Evolutionary conservation across 441 rosid species (phyloP).

Genomic region (Cnidoscolus chayamansa): DNA sequence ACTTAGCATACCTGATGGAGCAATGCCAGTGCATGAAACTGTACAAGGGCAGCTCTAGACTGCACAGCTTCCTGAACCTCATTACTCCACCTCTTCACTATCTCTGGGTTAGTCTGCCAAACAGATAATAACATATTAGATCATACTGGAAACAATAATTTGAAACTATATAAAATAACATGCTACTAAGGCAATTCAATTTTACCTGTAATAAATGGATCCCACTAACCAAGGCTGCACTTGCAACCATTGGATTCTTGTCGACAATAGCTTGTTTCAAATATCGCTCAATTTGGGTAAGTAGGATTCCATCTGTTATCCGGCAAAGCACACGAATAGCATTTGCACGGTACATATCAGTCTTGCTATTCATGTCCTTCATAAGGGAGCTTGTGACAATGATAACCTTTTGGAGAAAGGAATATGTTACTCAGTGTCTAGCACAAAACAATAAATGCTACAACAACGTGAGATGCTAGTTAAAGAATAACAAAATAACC

Average conservation of each 20-base stretch:
- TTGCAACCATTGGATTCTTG: conserved; percentile 96
- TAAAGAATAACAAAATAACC: conserved; percentile 43
- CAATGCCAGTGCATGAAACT: conserved; percentile 93
- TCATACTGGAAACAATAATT: not conserved
- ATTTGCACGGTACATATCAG: conserved; percentile 96
- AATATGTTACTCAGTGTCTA: conserved; percentile 21
- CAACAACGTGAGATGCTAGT: conserved; percentile 12
- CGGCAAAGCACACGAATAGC: conserved; percentile 96
- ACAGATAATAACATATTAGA: conserved; percentile 15
- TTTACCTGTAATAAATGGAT: conserved; percentile 91
- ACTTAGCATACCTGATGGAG: conserved; percentile 69
- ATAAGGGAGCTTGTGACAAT: conserved; percentile 97
- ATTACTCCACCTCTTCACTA: conserved; percentile 98
- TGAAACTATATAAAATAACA: not conserved
- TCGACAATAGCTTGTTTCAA: conserved; percentile 98
- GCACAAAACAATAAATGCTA: conserved; percentile 9
- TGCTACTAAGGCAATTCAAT: not conserved
- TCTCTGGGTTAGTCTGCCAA: conserved; percentile 87
- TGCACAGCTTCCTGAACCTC: conserved; percentile 99
- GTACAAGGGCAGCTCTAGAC: conserved; percentile 95
- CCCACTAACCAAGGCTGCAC: conserved; percentile 99
- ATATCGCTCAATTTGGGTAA: conserved; percentile 92
- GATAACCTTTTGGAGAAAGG: conserved; percentile 55
- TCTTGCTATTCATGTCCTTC: conserved; percentile 99
- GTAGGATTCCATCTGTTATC: conserved; percentile 90